Evolutionary conservation across 1,284 basidiomycete species (phyloP).

Genomic region (Papiliotrema nemorosa): DNA sequence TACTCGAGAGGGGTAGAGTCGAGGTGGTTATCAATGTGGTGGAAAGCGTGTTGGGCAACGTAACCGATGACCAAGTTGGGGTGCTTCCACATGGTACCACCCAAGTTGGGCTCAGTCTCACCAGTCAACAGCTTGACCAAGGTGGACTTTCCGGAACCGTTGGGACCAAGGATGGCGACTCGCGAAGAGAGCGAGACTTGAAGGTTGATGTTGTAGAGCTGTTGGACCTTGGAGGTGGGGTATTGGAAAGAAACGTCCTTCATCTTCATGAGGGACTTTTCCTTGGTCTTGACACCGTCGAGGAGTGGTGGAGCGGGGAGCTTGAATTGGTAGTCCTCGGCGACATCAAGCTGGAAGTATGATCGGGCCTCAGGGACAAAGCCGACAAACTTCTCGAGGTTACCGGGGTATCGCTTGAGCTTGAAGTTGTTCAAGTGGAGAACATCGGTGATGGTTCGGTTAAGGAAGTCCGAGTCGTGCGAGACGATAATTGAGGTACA

Average conservation of each 20-base stretch:
- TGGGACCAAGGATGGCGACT: slow-evolving; percentile 93
- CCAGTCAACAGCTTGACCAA: slow-evolving; percentile 98
- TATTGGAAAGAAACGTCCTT: slow-evolving; percentile 97
- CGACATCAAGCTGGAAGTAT: slow-evolving; percentile 91
- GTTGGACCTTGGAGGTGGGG: slow-evolving; percentile 76
- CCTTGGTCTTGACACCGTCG: slow-evolving; percentile 99
- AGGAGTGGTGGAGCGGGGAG: slow-evolving; percentile 92
- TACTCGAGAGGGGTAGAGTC: slow-evolving; percentile 98
- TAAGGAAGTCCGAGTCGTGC: slow-evolving; percentile 98
- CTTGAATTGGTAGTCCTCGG: slow-evolving; percentile 96
- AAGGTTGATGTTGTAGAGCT: slow-evolving; percentile 89
- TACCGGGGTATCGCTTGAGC: slow-evolving; percentile 94
- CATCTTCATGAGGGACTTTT: slow-evolving; percentile 97
- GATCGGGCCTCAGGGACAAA: slow-evolving; percentile 95
- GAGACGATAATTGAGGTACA: slow-evolving; percentile 98
- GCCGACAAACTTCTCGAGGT: slow-evolving; percentile 94
- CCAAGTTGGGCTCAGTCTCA: slow-evolving; percentile 93
- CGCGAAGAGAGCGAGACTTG: slow-evolving; percentile 96
- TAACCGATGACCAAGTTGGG: slow-evolving; percentile 99
- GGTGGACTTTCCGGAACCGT: slow-evolving; percentile 97
- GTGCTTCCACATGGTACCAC: slow-evolving; percentile 98
- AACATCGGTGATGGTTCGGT: slow-evolving; percentile 98
- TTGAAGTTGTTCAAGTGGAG: slow-evolving; percentile 99
- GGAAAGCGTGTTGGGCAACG: slow-evolving; percentile 98
- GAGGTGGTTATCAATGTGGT: slow-evolving; percentile 96